A percentile compares a stretch with the other conserved stretches of the same genome.
phyloP scores from a whole-genome alignment of 1,284 basidiomycete genomes.

The Marasmius oreades region DNA sequence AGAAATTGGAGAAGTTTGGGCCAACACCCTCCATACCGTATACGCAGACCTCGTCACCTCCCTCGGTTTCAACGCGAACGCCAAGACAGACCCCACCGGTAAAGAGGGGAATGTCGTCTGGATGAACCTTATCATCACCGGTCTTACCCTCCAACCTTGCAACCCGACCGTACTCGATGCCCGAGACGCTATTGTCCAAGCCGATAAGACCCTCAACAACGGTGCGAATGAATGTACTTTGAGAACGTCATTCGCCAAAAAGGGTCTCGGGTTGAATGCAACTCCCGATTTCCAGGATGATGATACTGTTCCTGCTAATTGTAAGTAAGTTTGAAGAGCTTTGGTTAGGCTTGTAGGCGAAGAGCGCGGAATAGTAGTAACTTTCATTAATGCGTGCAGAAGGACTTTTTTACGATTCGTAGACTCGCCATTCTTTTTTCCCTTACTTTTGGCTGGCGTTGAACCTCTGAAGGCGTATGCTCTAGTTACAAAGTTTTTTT shows the following conservation, averaged over 20 bases:
- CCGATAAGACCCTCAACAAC: constrained; percentile 43
- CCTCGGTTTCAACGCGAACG: constrained; percentile 37
- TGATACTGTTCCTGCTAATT: constrained; percentile 2
- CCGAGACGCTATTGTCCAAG: constrained; percentile 51
- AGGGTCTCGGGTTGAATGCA: constrained; percentile 47
- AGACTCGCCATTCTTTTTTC: too few species aligned
- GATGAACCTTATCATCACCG: constrained; percentile 46
- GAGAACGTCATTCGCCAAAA: constrained; percentile 48
- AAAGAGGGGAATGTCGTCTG: constrained; percentile 44
- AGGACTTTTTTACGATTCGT: too few species aligned
- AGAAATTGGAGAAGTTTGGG: constrained; percentile 33
- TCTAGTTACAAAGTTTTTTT: too few species aligned
- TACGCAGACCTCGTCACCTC: constrained; percentile 41
- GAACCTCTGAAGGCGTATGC: too few species aligned
- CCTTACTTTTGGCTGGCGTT: too few species aligned
- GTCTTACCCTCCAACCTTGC: constrained; percentile 48
- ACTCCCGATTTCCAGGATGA: constrained; percentile 1
- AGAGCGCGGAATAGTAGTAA: too few species aligned
- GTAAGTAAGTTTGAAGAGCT: not conserved
- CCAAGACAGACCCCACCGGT: constrained; percentile 37
- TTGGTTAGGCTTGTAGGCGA: too few species aligned
- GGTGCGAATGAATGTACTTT: constrained; percentile 45
- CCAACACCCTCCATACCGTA: constrained; percentile 50
- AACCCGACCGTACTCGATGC: constrained; percentile 40
- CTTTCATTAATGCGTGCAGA: too few species aligned